These are phyloP conservation scores for Eremothecium coryli DNA, from an alignment of 1,139 yeast species.

Conservation along the genomic window DNA sequence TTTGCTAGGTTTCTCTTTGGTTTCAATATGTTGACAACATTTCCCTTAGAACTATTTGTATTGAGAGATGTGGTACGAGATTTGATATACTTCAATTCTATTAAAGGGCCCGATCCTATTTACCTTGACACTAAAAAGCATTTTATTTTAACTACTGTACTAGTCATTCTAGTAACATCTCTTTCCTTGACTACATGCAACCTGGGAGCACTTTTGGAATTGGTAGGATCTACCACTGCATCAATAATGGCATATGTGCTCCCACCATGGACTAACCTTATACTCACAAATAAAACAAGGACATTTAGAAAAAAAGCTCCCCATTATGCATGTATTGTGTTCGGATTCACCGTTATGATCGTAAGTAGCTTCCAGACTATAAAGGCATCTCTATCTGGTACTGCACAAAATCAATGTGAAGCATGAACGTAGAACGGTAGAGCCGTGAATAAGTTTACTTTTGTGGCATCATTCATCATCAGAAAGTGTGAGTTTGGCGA, in stretches of 20 bases:
- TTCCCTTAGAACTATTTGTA: constrained; percentile 85
- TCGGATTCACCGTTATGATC: constrained; percentile 71
- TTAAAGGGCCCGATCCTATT: constrained; percentile 21
- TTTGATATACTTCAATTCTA: constrained; percentile 34
- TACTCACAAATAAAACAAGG: constrained; percentile 49
- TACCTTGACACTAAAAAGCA: constrained; percentile 45
- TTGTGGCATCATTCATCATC: constrained; percentile 3
- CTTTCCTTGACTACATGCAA: constrained; percentile 78
- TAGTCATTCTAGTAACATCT: constrained; percentile 63
- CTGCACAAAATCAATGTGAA: constrained; percentile 37
- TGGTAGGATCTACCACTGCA: constrained; percentile 90
- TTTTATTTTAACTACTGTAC: constrained; percentile 52
- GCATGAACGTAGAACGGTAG: too few relatives aligned
- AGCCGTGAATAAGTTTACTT: too few relatives aligned
- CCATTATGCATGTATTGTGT: constrained; percentile 50
- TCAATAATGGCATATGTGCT: constrained; percentile 85
- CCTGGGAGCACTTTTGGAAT: constrained; percentile 77
- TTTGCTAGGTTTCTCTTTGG: constrained; percentile 90
- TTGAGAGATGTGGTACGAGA: constrained; percentile 77
- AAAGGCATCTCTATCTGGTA: constrained; percentile 38
- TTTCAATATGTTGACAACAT: constrained; percentile 85
- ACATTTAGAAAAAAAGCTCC: constrained; percentile 41
- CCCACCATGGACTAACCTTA: constrained; percentile 76
- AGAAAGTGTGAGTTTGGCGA: too few relatives aligned
- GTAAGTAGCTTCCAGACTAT: constrained; percentile 71